Evolutionary conservation across 2,329 filamentous ascomycete genomes (phyloP).

Genomic region (Penicillium occitanis): DNA sequence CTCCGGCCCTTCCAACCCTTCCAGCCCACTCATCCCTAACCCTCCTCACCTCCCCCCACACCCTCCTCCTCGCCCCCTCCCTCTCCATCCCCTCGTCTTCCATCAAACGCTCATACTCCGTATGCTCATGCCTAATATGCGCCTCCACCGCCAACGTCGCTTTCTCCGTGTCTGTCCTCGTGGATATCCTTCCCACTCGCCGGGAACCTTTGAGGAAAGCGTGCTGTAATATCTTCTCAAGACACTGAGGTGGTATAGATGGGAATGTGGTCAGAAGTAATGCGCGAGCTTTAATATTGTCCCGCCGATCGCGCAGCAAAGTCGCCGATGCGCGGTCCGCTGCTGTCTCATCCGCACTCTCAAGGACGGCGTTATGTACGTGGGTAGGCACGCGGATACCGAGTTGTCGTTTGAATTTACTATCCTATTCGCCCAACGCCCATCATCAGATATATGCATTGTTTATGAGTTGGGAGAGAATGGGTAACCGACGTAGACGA

Average conservation of each 20-base stretch:
- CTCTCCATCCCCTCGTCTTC: slow-evolving; percentile 26
- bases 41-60: slow-evolving; percentile 32
- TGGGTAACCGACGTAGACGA: slow-evolving; percentile 37
- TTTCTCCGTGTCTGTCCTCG: slow-evolving; percentile 35
- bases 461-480: no score
- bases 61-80: slow-evolving; percentile 32
- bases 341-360: slow-evolving; percentile 42
- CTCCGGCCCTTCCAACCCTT: neutral
- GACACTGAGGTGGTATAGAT: slow-evolving; percentile 35
- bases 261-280: slow-evolving; percentile 39
- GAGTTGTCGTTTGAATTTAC: slow-evolving; percentile 30
- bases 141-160: slow-evolving; percentile 44
- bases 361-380: slow-evolving; percentile 41
- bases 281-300: slow-evolving; percentile 28
- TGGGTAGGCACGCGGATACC: slow-evolving; percentile 47
- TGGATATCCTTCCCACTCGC: slow-evolving; percentile 41
- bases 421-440: slow-evolving; percentile 18
- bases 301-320: slow-evolving; percentile 36
- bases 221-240: slow-evolving; percentile 38
- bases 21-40: slow-evolving; percentile 34
- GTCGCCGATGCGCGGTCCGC: slow-evolving; percentile 42
- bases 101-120: slow-evolving; percentile 41
- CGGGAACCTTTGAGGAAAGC: slow-evolving; percentile 44
- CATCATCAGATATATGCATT: neutral
- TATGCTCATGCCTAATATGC: slow-evolving; percentile 46